phyloP scores from a whole-genome alignment of 176 grass and related monocot genomes.

The Phragmites australis region DNA sequence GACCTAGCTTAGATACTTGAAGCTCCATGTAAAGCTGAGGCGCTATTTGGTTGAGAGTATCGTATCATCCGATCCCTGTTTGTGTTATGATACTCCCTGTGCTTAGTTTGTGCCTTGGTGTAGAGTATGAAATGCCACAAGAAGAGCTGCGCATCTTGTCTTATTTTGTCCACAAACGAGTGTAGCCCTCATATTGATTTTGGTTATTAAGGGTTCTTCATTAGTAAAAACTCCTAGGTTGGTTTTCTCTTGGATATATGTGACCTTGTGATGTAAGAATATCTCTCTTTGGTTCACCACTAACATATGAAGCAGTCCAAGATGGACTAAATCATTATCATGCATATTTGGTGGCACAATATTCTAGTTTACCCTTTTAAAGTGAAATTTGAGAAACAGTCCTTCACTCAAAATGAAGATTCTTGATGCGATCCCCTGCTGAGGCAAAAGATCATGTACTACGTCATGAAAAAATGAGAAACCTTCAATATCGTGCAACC shows the following conservation, averaged over 20 bases:
- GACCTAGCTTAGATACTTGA: not conserved
- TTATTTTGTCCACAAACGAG: not conserved
- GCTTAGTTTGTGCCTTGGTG: not conserved
- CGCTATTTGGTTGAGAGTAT: not conserved
- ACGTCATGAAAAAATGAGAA: not conserved
- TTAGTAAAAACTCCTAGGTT: too few relatives aligned
- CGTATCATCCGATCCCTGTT: too few relatives aligned
- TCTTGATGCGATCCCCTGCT: not conserved
- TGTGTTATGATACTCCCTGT: not conserved
- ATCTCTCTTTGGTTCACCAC: not conserved
- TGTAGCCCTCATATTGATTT: not conserved
- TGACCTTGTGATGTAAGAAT: not conserved
- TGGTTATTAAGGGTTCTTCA: too few relatives aligned
- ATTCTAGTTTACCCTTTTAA: not conserved
- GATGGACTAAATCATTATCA: not conserved
- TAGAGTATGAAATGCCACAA: not conserved
- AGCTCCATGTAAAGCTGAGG: not conserved
- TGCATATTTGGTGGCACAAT: not conserved
- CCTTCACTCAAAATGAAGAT: conserved; percentile 11
- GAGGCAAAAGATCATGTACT: not conserved
- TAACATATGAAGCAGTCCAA: not conserved
- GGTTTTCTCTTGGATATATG: too few relatives aligned
- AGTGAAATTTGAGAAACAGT: not conserved
- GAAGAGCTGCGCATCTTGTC: not conserved
- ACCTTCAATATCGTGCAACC: not conserved